Evolutionary conservation across 1,284 basidiomycete species (phyloP), one percentile per base, ranked within the genome.

Genomic region (Clitocybe nebularis): DNA sequence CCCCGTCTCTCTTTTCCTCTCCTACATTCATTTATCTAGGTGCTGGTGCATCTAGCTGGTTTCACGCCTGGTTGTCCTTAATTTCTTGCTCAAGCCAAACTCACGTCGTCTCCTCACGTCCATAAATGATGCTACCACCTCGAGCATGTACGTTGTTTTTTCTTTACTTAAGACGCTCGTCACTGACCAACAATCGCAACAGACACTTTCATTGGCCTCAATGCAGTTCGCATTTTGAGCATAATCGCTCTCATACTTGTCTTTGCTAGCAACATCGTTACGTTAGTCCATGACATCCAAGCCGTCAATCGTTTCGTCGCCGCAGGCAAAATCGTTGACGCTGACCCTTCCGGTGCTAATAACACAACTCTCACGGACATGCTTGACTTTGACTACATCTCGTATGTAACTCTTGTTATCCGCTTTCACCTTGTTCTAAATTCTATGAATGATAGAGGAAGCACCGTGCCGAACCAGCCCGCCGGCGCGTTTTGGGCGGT

Each of bases 401-500:
- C 78, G 79, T 88, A 61, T 48, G 79, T 74, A 30, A 26, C 40
- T 46, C 42, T n/a, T 36, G 13, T 30, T 19, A 40, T 25, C 19
- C 11, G 46, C 40, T 36, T 30, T 36, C 36, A 47, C 49, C 44
- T 50, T 26, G 19, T 38, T 21, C 28, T 25, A 39, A 44, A 21
- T n/a, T n/a, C n/a, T n/a, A n/a, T n/a, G n/a, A n/a, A n/a, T n/a
- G n/a, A n/a, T 52, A 89, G 84, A 50, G 72, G 75, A 47, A 87
- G 84, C 61, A 87, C 88, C 1, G 87, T 93, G 13, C 91, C 91
- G n/a, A 87, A 90, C 59, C 91, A 94, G 59, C 73, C 88, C 17
- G 90, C 87, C 7, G 91, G 92, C 33, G 75, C 81, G 21, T 93
- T 94, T 68, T 93, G 89, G 86, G 85, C 89, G 10, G 80, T 93